phyloP scores from a whole-genome alignment of 345 rosid genomes.

The Cardiospermum halicacabum region DNA sequence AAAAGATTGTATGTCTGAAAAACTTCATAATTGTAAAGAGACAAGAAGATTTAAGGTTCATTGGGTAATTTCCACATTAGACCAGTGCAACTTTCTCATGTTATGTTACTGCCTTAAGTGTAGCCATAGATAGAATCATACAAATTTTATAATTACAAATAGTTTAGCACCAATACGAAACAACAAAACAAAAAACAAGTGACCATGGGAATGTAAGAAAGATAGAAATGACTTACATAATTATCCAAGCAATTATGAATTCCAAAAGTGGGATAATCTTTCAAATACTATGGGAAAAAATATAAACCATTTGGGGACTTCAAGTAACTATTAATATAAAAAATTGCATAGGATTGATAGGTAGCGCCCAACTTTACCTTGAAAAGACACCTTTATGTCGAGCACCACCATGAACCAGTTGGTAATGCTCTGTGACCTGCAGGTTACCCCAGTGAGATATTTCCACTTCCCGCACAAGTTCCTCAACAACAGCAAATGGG shows the following conservation, averaged over 20 bases:
- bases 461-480: constrained; percentile 89
- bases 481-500: constrained; percentile 98
- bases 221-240: background rate
- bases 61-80: background rate
- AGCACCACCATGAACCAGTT: constrained; percentile 89
- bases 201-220: background rate
- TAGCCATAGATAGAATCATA: background rate
- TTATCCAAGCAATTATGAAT: background rate
- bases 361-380: constrained; percentile 46
- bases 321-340: background rate
- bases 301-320: background rate
- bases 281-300: background rate
- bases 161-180: background rate
- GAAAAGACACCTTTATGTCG: constrained; percentile 94
- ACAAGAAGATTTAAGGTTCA: background rate
- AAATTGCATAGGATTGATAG: background rate
- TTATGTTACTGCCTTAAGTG: background rate
- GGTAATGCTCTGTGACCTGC: constrained; percentile 85
- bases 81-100: background rate
- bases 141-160: background rate
- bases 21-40: constrained; percentile 1
- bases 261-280: background rate
- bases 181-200: background rate
- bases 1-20: background rate
- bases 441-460: constrained; percentile 98